Percentiles rank a stretch among this genome's conserved stretches.
phyloP scores from a whole-genome alignment of 164 flowering plant species.

The Buxus sempervirens region DNA sequence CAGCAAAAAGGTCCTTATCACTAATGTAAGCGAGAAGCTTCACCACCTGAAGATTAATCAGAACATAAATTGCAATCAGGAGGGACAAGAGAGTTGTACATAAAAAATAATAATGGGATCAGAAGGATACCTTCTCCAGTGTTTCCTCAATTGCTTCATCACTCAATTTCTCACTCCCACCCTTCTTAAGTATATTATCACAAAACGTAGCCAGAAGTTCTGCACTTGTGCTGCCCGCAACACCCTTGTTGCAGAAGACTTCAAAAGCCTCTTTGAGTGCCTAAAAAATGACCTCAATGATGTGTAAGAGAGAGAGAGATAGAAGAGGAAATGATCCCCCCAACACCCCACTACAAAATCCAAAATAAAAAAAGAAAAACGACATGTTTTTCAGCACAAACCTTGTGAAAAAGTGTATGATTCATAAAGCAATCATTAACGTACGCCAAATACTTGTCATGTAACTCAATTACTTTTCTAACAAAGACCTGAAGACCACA shows the following conservation, averaged over 20 bases:
- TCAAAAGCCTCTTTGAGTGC: constrained; percentile 83
- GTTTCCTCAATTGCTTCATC: constrained; percentile 75
- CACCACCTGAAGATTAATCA: constrained; percentile 54
- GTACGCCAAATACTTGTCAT: constrained; percentile 67
- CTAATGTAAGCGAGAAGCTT: constrained; percentile 89
- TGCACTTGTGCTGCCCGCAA: constrained; percentile 74
- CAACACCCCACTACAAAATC: no score
- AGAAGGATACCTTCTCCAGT: constrained; percentile 52
- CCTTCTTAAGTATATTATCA: constrained; percentile 77
- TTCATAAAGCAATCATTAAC: constrained; percentile 61
- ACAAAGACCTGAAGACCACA: constrained; percentile 54
- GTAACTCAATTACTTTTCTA: constrained; percentile 67
- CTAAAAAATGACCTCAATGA: constrained; percentile 22
- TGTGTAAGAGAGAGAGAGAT: not conserved
- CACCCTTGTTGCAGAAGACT: constrained; percentile 73
- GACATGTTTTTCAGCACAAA: constrained; percentile 17
- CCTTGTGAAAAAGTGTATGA: constrained; percentile 82
- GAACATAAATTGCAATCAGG: not conserved
- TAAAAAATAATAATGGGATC: not conserved
- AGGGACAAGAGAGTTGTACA: not conserved
- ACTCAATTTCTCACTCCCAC: constrained; percentile 70
- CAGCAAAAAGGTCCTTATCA: constrained; percentile 93
- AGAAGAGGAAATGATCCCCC: not conserved
- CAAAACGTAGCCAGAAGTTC: constrained; percentile 76
- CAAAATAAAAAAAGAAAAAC: not conserved